Conservation (phyloP, 441 rosid species). For the Aquilaria agallochum region DNA sequence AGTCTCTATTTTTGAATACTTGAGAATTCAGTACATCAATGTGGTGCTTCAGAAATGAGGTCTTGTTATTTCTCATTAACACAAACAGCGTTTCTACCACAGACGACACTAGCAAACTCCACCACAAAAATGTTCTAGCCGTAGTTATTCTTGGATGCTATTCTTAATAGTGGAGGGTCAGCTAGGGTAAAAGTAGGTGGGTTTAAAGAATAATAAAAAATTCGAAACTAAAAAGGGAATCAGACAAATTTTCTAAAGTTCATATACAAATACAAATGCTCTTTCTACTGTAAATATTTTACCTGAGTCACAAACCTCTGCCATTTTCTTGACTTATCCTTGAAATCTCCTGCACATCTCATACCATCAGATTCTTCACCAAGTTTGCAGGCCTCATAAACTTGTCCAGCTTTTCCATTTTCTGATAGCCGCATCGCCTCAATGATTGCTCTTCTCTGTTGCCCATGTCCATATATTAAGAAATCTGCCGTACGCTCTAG, state of each 20-base stretch:
- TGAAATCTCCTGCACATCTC: slow-evolving; percentile 48
- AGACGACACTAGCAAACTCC: no score
- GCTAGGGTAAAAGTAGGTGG: no score
- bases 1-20: no score
- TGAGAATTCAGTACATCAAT: slow-evolving; percentile 3
- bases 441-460: slow-evolving; percentile 92
- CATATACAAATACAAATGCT: neutral
- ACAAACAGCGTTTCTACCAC: no score
- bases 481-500: slow-evolving; percentile 86
- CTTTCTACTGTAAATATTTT: slow-evolving; percentile 15
- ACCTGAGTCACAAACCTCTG: slow-evolving; percentile 92
- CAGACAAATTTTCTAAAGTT: slow-evolving; percentile 2
- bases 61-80: no score
- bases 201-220: no score
- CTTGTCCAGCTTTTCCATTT: slow-evolving; percentile 43
- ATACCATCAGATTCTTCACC: slow-evolving; percentile 33
- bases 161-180: no score
- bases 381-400: slow-evolving; percentile 30
- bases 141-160: no score
- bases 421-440: slow-evolving; percentile 82
- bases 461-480: slow-evolving; percentile 87
- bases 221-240: neutral
- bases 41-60: slow-evolving; percentile 1
- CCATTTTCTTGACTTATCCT: slow-evolving; percentile 90
- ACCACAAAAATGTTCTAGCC: no score